Evolutionary conservation across 768 basidiomycete species (phyloP).

Genomic region (Russula emetica): DNA sequence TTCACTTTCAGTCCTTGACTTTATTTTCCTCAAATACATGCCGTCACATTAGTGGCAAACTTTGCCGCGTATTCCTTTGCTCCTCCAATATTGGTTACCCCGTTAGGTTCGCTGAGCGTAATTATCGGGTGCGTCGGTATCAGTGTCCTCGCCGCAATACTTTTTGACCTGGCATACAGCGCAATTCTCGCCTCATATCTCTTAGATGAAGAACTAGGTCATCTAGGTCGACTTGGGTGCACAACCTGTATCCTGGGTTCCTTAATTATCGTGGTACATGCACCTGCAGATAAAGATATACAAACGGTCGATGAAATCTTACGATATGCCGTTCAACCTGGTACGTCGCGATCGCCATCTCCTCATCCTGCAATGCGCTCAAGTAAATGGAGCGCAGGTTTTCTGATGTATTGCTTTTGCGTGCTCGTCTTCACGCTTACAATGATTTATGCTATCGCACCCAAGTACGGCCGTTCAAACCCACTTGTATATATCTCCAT

Average conservation of each 20-base stretch:
- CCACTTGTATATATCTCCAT: slow-evolving; percentile 94
- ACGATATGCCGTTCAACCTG: slow-evolving; percentile 88
- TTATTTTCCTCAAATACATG: not conserved
- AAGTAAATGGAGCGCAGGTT: slow-evolving; percentile 49
- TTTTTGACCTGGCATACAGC: slow-evolving; percentile 38
- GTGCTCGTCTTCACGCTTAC: slow-evolving; percentile 75
- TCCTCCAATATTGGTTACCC: slow-evolving; percentile 96
- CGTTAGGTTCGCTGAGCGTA: slow-evolving; percentile 93
- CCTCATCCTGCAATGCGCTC: not conserved
- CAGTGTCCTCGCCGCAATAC: slow-evolving; percentile 1
- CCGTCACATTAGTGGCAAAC: slow-evolving; percentile 55
- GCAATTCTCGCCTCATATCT: slow-evolving; percentile 93
- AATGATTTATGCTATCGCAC: slow-evolving; percentile 84
- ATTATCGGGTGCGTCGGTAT: slow-evolving; percentile 74
- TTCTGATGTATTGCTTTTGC: slow-evolving; percentile 84
- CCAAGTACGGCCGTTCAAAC: slow-evolving; percentile 79
- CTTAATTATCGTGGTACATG: slow-evolving; percentile 91
- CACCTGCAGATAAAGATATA: slow-evolving; percentile 92
- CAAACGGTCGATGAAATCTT: slow-evolving; percentile 92
- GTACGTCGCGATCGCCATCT: slow-evolving; percentile 41
- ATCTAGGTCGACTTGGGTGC: slow-evolving; percentile 85
- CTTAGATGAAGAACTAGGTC: slow-evolving; percentile 89
- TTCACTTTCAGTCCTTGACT: not conserved
- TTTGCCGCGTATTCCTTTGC: slow-evolving; percentile 98
- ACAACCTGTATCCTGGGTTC: slow-evolving; percentile 81